Evolutionary conservation across 345 rosid genomes (phyloP), one percentile per base, ranked within the genome.

Genomic region (Eucalyptus curtisii): DNA sequence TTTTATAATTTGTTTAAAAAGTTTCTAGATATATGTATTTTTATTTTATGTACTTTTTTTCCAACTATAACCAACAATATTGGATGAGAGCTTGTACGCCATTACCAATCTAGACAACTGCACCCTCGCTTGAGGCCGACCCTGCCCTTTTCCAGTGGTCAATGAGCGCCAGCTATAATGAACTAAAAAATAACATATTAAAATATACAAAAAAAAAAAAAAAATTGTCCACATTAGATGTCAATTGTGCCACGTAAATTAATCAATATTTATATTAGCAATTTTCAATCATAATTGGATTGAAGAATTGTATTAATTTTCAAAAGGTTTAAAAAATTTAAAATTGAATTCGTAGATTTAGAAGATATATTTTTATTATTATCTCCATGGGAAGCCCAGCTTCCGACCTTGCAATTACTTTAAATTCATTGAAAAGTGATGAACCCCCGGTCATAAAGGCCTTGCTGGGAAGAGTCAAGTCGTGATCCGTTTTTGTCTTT

Each of bases 191-290:
- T 30, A 7, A 61, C 0, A 30, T 61, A 5, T 25, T 27, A 25
- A 59, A 61, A 30, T 30, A 30, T 64, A 4, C 4, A 30, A 30
- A 64, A 30, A n/a, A n/a, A n/a, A n/a, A n/a, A n/a, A n/a, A n/a
- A 27, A 27, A 37, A 37, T 3, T 27, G 2, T 61, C 2, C 8
- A 1, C 1, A 12, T 61, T 3, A 57, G 0, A 48, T 5, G 33
- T 30, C 8, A n/a, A 13, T 7, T 15, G 1, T 7, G 5, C 16
- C 37, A 30, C 31, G 0, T 59, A 25, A 11, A 50, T 0, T 50
- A 55, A 55, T 22, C 2, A 20, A 24, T 2, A 0, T 55, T 1
- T 55, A 55, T 55, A 55, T 59, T 0, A 25, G 0, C 3, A 12
- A 11, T 27, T 59, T 59, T 27, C 14, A 27, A 3, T 30, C 19